These are phyloP conservation scores for Neofusicoccum laricinum DNA, from an alignment of 2,329 filamentous ascomycete genomes.

Conservation along the genomic window DNA sequence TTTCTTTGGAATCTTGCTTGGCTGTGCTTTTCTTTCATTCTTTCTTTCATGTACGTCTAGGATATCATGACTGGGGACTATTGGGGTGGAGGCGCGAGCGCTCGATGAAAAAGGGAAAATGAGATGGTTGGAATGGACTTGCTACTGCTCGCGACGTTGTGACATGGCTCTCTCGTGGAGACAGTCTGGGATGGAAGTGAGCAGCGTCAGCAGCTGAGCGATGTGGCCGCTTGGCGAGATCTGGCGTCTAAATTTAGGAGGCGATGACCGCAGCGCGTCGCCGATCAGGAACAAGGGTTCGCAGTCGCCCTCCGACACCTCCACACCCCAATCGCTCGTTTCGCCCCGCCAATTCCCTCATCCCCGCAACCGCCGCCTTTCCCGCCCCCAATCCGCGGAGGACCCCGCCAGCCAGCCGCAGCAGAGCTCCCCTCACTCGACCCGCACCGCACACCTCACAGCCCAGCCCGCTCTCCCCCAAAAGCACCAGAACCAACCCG, in stretches of 20 bases:
- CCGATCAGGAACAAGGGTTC: constrained; percentile 6
- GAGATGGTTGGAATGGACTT: too few relatives aligned
- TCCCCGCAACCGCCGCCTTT: not conserved
- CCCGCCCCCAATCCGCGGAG: not conserved
- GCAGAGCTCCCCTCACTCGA: not conserved
- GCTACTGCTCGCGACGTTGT: too few relatives aligned
- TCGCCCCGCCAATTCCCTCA: not conserved
- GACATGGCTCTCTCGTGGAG: too few relatives aligned
- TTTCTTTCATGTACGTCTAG: not conserved
- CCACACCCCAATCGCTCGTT: not conserved
- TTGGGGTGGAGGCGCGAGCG: not conserved
- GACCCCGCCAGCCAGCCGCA: too few relatives aligned
- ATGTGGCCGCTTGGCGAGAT: constrained; percentile 11
- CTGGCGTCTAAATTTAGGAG: constrained; percentile 12
- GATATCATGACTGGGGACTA: not conserved
- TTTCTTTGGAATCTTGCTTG: too few relatives aligned
- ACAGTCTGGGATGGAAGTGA: too few relatives aligned
- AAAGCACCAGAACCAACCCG: not conserved
- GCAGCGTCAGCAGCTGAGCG: too few relatives aligned
- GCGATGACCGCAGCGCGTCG: not conserved
- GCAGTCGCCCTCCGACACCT: not conserved
- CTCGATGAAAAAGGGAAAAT: too few relatives aligned
- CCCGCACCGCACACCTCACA: not conserved
- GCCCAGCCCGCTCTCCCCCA: not conserved
- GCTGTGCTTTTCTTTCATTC: too few relatives aligned